Evolutionary conservation across 1,139 yeast genomes (phyloP).

Genomic region (Pichia sp.): DNA sequence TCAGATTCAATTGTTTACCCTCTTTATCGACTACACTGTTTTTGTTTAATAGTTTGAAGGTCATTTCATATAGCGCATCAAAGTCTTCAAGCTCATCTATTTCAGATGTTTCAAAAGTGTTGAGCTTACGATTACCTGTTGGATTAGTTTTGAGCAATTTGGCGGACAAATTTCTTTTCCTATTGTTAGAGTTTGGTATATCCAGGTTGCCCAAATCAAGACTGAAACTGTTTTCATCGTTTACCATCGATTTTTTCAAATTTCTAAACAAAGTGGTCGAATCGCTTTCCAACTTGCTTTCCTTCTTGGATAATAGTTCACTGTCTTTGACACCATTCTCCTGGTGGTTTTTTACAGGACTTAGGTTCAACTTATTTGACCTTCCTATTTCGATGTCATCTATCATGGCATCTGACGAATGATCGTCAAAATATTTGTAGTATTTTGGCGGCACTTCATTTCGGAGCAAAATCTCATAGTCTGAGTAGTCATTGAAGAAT

Average conservation of each 20-base stretch:
- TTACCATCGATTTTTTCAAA: background rate
- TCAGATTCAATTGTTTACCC: constrained; percentile 13
- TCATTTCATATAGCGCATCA: constrained; percentile 22
- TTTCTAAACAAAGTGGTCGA: background rate
- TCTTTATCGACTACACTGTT: constrained; percentile 14
- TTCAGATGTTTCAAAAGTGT: background rate
- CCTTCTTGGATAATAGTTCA: constrained; percentile 26
- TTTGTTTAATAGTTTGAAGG: constrained; percentile 25
- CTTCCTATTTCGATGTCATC: constrained; percentile 6
- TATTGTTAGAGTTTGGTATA: background rate
- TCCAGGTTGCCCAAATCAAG: constrained; percentile 11
- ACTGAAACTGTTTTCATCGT: constrained; percentile 1
- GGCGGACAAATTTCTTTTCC: background rate
- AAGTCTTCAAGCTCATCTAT: constrained; percentile 15
- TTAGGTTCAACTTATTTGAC: constrained; percentile 20
- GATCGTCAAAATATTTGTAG: constrained; percentile 21
- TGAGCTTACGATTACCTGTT: background rate
- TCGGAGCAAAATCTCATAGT: constrained; percentile 29
- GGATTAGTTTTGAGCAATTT: background rate
- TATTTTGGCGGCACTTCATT: constrained; percentile 28
- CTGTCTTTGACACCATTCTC: constrained; percentile 25
- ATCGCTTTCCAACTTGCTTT: constrained; percentile 7
- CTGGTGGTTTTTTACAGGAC: constrained; percentile 23
- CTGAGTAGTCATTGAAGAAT: constrained; percentile 25
- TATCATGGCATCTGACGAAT: background rate